phyloP scores from a whole-genome alignment of 257 asterid species.

The Solanum chiquidenum region DNA sequence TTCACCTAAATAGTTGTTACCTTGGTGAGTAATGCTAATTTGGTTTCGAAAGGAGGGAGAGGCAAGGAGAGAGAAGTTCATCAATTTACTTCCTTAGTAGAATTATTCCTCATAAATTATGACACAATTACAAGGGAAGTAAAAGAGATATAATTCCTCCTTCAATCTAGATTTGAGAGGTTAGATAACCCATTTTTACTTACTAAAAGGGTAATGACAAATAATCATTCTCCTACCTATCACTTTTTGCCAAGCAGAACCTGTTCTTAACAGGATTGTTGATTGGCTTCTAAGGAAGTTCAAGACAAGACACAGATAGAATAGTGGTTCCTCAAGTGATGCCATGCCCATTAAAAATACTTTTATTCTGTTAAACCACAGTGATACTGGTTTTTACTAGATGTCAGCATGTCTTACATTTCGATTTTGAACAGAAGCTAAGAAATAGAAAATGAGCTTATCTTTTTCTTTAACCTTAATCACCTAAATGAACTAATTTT shows the following conservation, averaged over 20 bases:
- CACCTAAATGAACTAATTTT: neutral
- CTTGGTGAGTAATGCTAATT: neutral
- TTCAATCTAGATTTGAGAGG: neutral
- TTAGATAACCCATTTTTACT: neutral
- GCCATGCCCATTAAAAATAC: neutral
- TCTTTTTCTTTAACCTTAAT: neutral
- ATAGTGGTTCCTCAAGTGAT: neutral
- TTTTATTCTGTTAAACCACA: neutral
- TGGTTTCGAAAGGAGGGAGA: neutral
- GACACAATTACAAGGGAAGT: neutral
- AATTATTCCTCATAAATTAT: neutral
- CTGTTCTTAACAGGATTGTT: neutral
- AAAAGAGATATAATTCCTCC: neutral
- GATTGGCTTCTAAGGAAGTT: neutral
- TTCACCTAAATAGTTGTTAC: neutral
- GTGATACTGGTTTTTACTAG: neutral
- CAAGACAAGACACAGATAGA: neutral
- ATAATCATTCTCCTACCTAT: neutral
- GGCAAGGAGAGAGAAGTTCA: neutral
- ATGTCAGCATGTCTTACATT: neutral
- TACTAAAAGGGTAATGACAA: neutral
- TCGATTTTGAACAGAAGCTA: neutral
- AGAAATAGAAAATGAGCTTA: neutral
- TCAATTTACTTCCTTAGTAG: neutral
- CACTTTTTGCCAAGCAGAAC: neutral